Evolutionary conservation across 2,329 filamentous ascomycete species (phyloP).

Genomic region (Botrytis elliptica): DNA sequence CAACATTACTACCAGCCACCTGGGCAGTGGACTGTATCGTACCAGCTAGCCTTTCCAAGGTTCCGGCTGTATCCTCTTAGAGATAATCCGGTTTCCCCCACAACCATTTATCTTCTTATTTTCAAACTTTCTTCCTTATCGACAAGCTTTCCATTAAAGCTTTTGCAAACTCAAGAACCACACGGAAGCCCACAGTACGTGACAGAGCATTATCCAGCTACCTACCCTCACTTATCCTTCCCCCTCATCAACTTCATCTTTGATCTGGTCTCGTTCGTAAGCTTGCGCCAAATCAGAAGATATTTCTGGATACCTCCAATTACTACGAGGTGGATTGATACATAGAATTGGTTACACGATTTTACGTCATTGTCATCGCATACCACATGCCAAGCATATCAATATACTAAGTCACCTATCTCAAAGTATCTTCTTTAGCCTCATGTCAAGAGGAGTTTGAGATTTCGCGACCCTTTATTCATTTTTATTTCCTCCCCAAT

Average conservation of each 20-base stretch:
- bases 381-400: not conserved
- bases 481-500: not conserved
- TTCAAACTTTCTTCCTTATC: slow-evolving; percentile 2
- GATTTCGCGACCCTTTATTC: not conserved
- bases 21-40: too few relatives aligned
- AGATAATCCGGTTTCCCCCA: slow-evolving; percentile 20
- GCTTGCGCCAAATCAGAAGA: not conserved
- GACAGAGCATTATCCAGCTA: not conserved
- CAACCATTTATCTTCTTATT: slow-evolving; percentile 9
- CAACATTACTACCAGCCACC: not conserved
- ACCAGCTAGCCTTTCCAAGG: not conserved
- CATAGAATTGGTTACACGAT: not conserved
- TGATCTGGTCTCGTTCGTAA: not conserved
- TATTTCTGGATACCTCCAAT: not conserved
- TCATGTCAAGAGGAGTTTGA: not conserved
- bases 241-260: not conserved
- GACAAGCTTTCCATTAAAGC: slow-evolving; percentile 4
- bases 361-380: slow-evolving; percentile 13
- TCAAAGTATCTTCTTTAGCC: not conserved
- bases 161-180: not conserved
- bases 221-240: not conserved
- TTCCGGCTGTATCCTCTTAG: not conserved
- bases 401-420: not conserved
- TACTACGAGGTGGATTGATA: not conserved
- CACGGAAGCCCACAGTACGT: not conserved